Evolutionary conservation across 2,329 filamentous ascomycete species (phyloP).

Genomic region (Fusarium oligoseptatum): DNA sequence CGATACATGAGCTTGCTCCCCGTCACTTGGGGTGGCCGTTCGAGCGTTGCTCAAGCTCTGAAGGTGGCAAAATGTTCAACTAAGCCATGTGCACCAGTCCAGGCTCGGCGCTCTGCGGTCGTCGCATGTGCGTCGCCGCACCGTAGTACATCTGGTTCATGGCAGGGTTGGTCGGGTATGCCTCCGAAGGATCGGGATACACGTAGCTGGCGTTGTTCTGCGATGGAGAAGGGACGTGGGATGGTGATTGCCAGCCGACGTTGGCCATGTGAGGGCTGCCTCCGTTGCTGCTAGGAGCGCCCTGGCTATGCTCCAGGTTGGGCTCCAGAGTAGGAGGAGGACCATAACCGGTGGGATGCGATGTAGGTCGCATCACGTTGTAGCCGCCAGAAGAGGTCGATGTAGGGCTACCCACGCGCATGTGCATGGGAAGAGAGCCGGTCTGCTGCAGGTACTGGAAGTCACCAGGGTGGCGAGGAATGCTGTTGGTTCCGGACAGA

Average conservation of each 20-base stretch:
- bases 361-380: conserved; percentile 77
- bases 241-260: conserved; percentile 89
- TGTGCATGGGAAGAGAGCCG: conserved; percentile 84
- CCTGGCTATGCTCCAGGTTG: conserved; percentile 81
- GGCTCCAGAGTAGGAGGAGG: conserved; percentile 89
- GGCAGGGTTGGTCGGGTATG: conserved; percentile 70
- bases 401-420: conserved; percentile 80
- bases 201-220: conserved; percentile 77
- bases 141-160: conserved; percentile 81
- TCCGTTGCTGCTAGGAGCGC: conserved; percentile 75
- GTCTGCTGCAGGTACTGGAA: conserved; percentile 80
- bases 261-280: conserved; percentile 88
- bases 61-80: conserved; percentile 35
- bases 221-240: conserved; percentile 78
- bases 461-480: conserved; percentile 74
- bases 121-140: conserved; percentile 73
- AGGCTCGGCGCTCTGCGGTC: conserved; percentile 82
- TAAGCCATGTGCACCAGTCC: conserved; percentile 59
- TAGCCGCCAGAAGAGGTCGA: conserved; percentile 73
- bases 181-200: conserved; percentile 83
- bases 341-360: conserved; percentile 86
- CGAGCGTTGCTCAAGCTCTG: conserved; percentile 20
- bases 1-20: conserved; percentile 21
- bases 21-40: conserved; percentile 11
- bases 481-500: conserved; percentile 74